These are phyloP conservation scores for Micromonas pusilla DNA, from an alignment of 139 green algal genomes.

Conservation along the genomic window DNA sequence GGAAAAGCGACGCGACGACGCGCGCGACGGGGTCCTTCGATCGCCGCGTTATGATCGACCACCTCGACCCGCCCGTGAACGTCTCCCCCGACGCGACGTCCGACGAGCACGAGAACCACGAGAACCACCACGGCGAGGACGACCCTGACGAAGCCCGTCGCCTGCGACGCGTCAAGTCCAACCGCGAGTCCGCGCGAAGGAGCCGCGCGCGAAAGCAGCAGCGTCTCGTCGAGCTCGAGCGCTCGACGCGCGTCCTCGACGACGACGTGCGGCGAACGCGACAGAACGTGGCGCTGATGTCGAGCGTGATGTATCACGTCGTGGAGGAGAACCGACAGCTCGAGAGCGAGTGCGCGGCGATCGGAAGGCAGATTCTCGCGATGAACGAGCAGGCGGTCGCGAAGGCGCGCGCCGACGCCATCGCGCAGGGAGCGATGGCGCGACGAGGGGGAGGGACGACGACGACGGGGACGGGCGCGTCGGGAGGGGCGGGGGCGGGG, in stretches of 20 bases:
- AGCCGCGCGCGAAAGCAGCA: slow-evolving; percentile 39
- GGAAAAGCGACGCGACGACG: too few relatives aligned
- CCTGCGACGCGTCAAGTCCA: slow-evolving; percentile 35
- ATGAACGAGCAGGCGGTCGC: not conserved
- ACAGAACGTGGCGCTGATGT: not conserved
- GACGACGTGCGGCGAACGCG: not conserved
- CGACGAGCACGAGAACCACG: not conserved
- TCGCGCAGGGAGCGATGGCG: too few relatives aligned
- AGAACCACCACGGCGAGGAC: not conserved
- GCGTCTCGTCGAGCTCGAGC: slow-evolving; percentile 30
- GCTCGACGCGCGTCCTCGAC: not conserved
- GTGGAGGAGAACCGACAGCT: not conserved
- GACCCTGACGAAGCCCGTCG: not conserved
- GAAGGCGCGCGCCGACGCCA: too few relatives aligned
- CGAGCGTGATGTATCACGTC: not conserved
- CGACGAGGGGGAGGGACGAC: too few relatives aligned
- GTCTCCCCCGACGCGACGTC: too few relatives aligned
- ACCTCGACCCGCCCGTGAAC: too few relatives aligned
- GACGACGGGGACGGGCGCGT: too few relatives aligned
- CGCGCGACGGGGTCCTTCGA: too few relatives aligned
- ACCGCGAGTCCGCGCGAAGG: slow-evolving; percentile 39
- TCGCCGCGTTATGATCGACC: too few relatives aligned
- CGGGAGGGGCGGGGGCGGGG: too few relatives aligned
- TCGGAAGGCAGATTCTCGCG: not conserved
- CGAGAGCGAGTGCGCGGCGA: not conserved